phyloP scores from a whole-genome alignment of 371 early-diverging fungal species.

The Capillidium heterosporum region DNA sequence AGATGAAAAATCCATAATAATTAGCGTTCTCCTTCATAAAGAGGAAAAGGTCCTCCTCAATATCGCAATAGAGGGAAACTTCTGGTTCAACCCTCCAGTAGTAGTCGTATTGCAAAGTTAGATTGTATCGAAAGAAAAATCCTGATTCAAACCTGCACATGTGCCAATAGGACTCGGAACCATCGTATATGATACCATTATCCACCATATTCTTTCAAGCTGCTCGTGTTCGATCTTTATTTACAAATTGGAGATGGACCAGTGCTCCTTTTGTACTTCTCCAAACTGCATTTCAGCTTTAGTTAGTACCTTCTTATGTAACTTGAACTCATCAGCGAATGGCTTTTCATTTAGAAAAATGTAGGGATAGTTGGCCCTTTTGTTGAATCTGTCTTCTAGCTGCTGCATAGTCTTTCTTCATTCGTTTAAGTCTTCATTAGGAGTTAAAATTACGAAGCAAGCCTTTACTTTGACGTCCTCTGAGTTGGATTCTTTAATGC shows the following conservation, averaged over 20 bases:
- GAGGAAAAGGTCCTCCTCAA: conserved; percentile 79
- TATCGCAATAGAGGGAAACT: conserved; percentile 66
- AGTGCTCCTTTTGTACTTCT: conserved; percentile 45
- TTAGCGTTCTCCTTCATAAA: conserved; percentile 67
- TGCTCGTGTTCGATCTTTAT: conserved; percentile 33
- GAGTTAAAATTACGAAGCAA: conserved; percentile 35
- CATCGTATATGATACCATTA: conserved; percentile 59
- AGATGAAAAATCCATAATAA: conserved; percentile 69
- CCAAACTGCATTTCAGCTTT: conserved; percentile 47
- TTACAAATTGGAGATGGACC: conserved; percentile 59
- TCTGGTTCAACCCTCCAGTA: conserved; percentile 96
- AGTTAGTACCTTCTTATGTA: conserved; percentile 21
- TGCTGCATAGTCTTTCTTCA: conserved; percentile 43
- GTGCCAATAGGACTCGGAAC: conserved; percentile 68
- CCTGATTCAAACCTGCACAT: conserved; percentile 91
- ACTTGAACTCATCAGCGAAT: conserved; percentile 60
- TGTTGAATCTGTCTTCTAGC: conserved; percentile 70
- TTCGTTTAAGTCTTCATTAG: conserved; percentile 57
- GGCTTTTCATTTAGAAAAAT: conserved; percentile 69
- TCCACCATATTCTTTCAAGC: conserved; percentile 29
- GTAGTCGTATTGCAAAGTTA: conserved; percentile 62
- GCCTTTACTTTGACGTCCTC: conserved; percentile 44
- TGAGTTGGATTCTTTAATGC: too few relatives aligned
- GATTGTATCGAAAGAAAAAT: conserved; percentile 67
- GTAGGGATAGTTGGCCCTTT: conserved; percentile 66